Conservation (phyloP, 495 filamentous ascomycete genomes). For the Penicillium atrosanguineum region DNA sequence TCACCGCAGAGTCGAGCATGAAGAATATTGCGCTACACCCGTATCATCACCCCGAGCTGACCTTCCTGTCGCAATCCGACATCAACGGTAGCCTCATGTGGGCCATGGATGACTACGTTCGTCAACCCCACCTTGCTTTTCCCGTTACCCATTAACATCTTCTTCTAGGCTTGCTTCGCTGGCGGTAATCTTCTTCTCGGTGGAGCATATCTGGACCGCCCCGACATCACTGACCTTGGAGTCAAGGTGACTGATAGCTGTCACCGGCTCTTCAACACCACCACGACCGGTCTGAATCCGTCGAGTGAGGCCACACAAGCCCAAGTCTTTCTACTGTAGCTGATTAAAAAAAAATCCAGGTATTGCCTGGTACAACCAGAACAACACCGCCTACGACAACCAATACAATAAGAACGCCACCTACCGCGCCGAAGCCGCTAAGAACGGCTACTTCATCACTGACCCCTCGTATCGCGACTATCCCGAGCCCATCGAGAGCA, state of each 20-base stretch:
- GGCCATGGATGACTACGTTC: constrained; percentile 26
- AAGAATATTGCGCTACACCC: constrained; percentile 63
- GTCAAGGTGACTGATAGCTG: constrained; percentile 67
- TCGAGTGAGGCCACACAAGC: constrained; percentile 33
- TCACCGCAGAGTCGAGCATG: constrained; percentile 67
- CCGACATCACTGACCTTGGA: constrained; percentile 63
- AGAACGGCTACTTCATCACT: constrained; percentile 64
- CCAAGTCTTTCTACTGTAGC: not conserved
- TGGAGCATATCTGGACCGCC: constrained; percentile 56
- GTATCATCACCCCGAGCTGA: constrained; percentile 57
- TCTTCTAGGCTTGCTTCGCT: constrained; percentile 60
- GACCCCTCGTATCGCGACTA: constrained; percentile 33
- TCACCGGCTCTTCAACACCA: constrained; percentile 60
- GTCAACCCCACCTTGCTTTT: constrained; percentile 26
- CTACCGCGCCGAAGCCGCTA: constrained; percentile 19
- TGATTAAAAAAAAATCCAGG: constrained; percentile 7
- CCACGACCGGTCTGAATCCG: constrained; percentile 64
- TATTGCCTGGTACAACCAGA: constrained; percentile 59
- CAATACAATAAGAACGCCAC: constrained; percentile 48
- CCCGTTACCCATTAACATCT: constrained; percentile 42
- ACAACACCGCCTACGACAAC: constrained; percentile 35
- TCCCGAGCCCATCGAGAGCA: constrained; percentile 43
- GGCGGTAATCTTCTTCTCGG: constrained; percentile 81
- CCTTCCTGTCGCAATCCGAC: constrained; percentile 60
- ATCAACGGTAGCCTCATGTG: constrained; percentile 33